Base-by-base conservation (phyloP, 116 monocot genomes). In the Posidonia oceanica region DNA sequence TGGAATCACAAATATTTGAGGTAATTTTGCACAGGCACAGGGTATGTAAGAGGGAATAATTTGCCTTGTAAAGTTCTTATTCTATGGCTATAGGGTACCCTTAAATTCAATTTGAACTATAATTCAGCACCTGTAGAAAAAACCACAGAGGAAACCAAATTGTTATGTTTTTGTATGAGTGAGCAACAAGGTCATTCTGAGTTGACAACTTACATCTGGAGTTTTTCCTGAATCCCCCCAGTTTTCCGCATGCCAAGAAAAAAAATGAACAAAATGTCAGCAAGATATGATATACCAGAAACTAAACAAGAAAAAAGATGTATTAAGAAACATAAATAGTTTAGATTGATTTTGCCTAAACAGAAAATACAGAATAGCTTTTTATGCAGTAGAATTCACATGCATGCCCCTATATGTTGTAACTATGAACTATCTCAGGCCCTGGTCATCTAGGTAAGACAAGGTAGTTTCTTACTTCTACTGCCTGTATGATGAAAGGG, bases 141-240 rank as follows among this genome's bases (percentile, higher is more conserved):
- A 12, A 12, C 4, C 61, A 61, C 5, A 23, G 61, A 22, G 20
- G 18, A 17, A 61, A 3, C n/a, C 7, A 61, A 36, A 61, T 61
- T 2, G 7, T 60, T 14, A 64, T 64, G 4, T 38, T 12, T 10
- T 12, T 7, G 48, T 48, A 48, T 48, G 48, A 44, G 11, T 1
- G 48, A 57, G 11, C 21, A 58, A 66, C 23, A 58, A 67, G 36
- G 2, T 29, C 48, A 48, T 29, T 6, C 7, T 14, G 61, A 17
- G 55, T 23, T 17, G 39, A 41, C 12, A 10, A 80, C 88, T 88
- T 82, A 88, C 88, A 72, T 85, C 81, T 14, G 76, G 82, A 52
- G 88, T 85, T 75, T 88, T 85, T 72, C 88, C 88, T 88, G 88
- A 63, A 70, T 21, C n/a, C 16, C 69, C 58, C 73, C 68, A 54